phyloP scores from a whole-genome alignment of 768 basidiomycete genomes.

The Cystobasidium tubakii region DNA sequence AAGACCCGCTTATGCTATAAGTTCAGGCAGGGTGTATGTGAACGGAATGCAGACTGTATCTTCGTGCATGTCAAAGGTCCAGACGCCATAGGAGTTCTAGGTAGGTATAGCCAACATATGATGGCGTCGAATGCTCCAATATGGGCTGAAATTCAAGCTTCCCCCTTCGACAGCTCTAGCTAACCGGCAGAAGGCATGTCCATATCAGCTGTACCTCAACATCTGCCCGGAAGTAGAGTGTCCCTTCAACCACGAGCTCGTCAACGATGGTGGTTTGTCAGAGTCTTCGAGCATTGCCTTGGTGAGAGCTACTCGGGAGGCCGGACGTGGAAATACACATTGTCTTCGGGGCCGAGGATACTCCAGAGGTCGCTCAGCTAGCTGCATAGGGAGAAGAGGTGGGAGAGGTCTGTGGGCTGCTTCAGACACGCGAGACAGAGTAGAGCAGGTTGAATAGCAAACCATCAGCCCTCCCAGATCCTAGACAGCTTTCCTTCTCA shows the following conservation, averaged over 20 bases:
- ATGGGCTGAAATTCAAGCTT: no score
- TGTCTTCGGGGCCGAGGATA: not conserved
- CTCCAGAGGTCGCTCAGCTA: not conserved
- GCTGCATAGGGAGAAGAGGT: no score
- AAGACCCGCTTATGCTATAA: not conserved
- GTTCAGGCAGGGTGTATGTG: not conserved
- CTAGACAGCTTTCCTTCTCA: no score
- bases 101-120: not conserved
- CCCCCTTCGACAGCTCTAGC: not conserved
- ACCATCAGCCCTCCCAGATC: no score
- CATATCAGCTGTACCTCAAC: not conserved
- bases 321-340: no score
- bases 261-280: not conserved
- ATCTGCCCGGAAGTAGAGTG: not conserved
- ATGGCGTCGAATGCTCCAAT: not conserved
- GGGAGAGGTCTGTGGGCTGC: no score
- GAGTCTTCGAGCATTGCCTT: not conserved
- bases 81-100: not conserved
- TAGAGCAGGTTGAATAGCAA: no score
- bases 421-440: no score
- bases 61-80: not conserved
- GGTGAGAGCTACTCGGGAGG: no score
- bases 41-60: not conserved
- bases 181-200: constrained; percentile 1
- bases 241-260: not conserved